A percentile compares a stretch with the other conserved stretches of the same genome.
phyloP scores from a whole-genome alignment of 129 eudicot species.

The Rutidosis leptorrhynchoides region DNA sequence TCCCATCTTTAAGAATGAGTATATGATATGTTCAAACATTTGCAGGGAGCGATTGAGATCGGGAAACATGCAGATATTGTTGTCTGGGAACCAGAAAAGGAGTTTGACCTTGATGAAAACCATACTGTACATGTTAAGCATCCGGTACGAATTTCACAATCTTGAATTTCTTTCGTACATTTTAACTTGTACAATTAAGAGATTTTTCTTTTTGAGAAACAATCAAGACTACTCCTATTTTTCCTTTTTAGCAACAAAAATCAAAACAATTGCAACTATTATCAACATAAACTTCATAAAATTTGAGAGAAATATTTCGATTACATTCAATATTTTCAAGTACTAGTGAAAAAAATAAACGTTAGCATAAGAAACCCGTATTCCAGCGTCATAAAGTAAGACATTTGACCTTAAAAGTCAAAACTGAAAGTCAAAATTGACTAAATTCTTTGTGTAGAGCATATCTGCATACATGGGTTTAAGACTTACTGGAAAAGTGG shows the following conservation, averaged over 20 bases:
- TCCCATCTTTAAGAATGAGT: background rate
- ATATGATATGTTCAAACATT: conserved; percentile 13
- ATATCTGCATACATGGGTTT: conserved; percentile 96
- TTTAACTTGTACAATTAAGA: conserved; percentile 6
- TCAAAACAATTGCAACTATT: background rate
- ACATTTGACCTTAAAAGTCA: conserved; percentile 12
- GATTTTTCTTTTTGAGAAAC: too few relatives aligned
- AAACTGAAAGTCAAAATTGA: background rate
- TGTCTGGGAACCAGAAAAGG: conserved; percentile 87
- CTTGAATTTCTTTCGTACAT: conserved; percentile 16
- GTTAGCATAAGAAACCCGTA: background rate
- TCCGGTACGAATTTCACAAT: conserved; percentile 45
- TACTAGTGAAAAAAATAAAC: background rate
- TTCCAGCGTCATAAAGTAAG: background rate
- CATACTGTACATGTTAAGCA: conserved; percentile 60
- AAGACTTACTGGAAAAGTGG: conserved; percentile 66
- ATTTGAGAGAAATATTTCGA: conserved; percentile 1
- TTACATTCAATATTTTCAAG: background rate
- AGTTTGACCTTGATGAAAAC: conserved; percentile 63
- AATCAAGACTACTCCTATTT: too few relatives aligned
- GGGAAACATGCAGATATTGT: conserved; percentile 84
- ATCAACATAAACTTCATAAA: background rate
- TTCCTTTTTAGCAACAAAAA: too few relatives aligned
- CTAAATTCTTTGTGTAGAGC: conserved; percentile 40
- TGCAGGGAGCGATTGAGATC: conserved; percentile 69